Evolutionary conservation across 2,329 filamentous ascomycete species (phyloP).

Genomic region (Epichloe typhina): DNA sequence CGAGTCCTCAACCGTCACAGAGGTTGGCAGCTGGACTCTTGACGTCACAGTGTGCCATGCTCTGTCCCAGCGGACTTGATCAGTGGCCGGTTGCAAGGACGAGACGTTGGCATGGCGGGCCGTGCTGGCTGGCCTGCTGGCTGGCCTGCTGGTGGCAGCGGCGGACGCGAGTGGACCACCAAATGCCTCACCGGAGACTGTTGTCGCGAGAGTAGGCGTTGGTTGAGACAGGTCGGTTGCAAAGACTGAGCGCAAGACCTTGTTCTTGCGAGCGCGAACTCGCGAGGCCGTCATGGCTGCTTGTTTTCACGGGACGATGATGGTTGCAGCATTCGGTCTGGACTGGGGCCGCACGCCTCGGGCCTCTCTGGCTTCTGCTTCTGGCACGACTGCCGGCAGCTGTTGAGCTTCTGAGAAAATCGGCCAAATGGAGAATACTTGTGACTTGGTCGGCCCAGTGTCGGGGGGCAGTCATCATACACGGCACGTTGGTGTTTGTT

Average conservation of each 20-base stretch:
- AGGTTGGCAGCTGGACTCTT: slow-evolving; percentile 41
- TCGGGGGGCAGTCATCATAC: neutral
- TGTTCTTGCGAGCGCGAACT: slow-evolving; percentile 34
- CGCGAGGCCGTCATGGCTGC: slow-evolving; percentile 26
- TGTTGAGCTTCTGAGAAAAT: neutral
- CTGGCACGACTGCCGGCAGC: neutral
- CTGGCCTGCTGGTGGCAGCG: slow-evolving; percentile 5
- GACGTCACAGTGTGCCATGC: slow-evolving; percentile 51
- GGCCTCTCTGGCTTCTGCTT: neutral
- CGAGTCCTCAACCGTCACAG: slow-evolving; percentile 40
- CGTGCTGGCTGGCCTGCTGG: slow-evolving; percentile 7
- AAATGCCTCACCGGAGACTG: slow-evolving; percentile 32
- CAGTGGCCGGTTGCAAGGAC: slow-evolving; percentile 18
- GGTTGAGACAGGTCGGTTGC: slow-evolving; percentile 36
- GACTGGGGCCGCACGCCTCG: neutral
- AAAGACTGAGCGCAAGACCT: slow-evolving; percentile 43
- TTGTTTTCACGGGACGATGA: neutral
- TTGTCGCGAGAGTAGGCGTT: slow-evolving; percentile 28
- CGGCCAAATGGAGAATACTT: neutral
- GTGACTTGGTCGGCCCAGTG: neutral
- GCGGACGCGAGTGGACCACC: slow-evolving; percentile 23
- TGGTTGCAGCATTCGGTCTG: neutral
- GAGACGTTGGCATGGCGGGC: slow-evolving; percentile 5
- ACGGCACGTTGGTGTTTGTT: neutral
- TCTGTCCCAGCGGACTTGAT: slow-evolving; percentile 46